A percentile compares a stretch with the other conserved stretches of the same genome.
These are phyloP conservation scores for Zymoseptoria crescenta DNA, from an alignment of 2,329 filamentous ascomycete species.

Conservation along the genomic window DNA sequence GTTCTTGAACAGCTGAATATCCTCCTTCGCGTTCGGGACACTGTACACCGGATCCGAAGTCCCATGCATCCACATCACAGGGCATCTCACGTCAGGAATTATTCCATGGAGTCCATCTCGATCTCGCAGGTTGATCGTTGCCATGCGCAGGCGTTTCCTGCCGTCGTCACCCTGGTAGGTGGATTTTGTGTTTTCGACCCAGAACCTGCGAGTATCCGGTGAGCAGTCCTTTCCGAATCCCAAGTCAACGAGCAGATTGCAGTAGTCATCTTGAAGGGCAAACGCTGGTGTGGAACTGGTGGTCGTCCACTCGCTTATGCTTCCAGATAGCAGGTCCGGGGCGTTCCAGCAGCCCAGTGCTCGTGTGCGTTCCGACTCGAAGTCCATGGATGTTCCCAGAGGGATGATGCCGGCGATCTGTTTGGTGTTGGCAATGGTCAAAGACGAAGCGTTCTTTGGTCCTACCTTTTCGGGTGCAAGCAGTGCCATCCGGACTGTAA, in stretches of 20 bases:
- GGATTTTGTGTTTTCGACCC: constrained; percentile 37
- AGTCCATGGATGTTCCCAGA: constrained; percentile 46
- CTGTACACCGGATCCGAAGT: constrained; percentile 36
- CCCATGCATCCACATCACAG: constrained; percentile 46
- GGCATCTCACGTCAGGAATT: constrained; percentile 42
- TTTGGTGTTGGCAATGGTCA: not conserved
- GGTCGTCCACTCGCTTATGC: constrained; percentile 36
- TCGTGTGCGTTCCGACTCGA: constrained; percentile 38
- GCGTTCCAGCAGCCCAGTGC: constrained; percentile 44
- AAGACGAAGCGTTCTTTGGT: not conserved
- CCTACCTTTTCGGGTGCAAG: constrained; percentile 39
- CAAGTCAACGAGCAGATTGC: constrained; percentile 39
- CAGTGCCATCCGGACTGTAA: constrained; percentile 46
- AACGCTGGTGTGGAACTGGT: constrained; percentile 36
- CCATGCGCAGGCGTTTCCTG: constrained; percentile 40
- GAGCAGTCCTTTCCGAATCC: constrained; percentile 40
- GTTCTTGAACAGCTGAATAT: constrained; percentile 43
- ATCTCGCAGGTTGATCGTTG: constrained; percentile 42
- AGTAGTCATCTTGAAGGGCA: constrained; percentile 35
- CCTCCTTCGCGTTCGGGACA: constrained; percentile 37
- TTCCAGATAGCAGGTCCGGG: constrained; percentile 26
- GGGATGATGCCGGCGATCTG: constrained; percentile 46
- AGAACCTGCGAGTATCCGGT: constrained; percentile 35
- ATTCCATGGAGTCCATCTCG: constrained; percentile 42
- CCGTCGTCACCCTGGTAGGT: constrained; percentile 46